Base-by-base conservation (phyloP, 257 asterid genomes). In the Scutellaria baicalensis region DNA sequence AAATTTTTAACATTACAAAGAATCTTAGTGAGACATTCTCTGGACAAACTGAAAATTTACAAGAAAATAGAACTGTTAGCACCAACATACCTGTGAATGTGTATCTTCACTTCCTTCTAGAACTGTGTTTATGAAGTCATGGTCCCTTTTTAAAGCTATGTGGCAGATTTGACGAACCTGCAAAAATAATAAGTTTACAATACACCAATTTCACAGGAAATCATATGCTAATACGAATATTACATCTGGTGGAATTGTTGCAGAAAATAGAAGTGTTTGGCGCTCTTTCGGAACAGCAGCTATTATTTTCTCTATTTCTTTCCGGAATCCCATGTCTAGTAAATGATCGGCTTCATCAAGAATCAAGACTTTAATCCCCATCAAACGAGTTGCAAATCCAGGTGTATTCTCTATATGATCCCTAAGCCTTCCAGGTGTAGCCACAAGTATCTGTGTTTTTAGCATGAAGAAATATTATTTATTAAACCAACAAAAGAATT, bases 311-410 rank as follows among this genome's bases (percentile, higher is more conserved):
- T 94, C 99, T 57, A 94, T 91, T 33, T 86, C 97, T 77, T 77
- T 94, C 72, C 99, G 99, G 69, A 94, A 94, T 75, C 99, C 99
- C 97, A 94, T 91, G 80, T 89, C 96, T 62, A 94, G 82, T 71
- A 94, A 83, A 82, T 94, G 99, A 78, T 94, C 99, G 36, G 99
- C 99, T 85, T 91, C 99, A 40, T 91, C 99, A 50, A 94, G 96
- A 66, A 94, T 87, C 85, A 94, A 85, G 42, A 91, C 95, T 81
- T 89, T 84, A 61, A 94, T 91, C 47, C 99, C 99, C 96, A 88
- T 89, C 65, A 93, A 77, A 14, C 96, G 90, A 12, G 99, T 86
- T 20, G 97, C 97, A 81, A 93, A 93, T 60, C 99, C 99, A 64
- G 95, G 80, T 40, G 99, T 94, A 76, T 94, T 94, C 86, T 94